Base-by-base conservation (phyloP, 2,329 filamentous ascomycete species). In the Aspergillus intermedius region DNA sequence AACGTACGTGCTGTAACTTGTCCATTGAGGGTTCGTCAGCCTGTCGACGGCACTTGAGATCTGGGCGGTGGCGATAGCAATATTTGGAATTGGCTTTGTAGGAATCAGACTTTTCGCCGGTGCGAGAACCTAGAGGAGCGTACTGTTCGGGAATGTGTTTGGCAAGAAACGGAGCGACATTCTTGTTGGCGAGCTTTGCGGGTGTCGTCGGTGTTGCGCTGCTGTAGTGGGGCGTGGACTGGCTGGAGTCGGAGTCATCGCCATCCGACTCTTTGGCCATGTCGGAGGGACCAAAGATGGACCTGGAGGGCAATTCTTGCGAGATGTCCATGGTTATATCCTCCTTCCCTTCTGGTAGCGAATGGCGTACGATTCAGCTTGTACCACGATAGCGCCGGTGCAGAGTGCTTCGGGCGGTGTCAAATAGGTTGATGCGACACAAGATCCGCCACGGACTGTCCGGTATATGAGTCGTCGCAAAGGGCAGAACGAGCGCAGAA, bases 11-110 rank as follows among this genome's bases (percentile, higher is more conserved):
- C 67, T 98, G 93, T 54, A 98, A 81, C 65, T 91, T 85, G 59
- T 91, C 88, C 93, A 98, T 98, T 54, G 93, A 93, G 42, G 86
- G 86, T 72, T 97, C 93, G 72, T 97, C 91, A 50, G 90, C 91
- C 54, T 94, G 89, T 52, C 90, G 83, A 52, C 91, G 80, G 72
- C 93, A 98, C 72, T 96, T 95, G 47, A 91, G 83, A 68, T 97
- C 93, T 2, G 93, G 93, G 47, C 88, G 80, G 69, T 98, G 93
- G 48, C 93, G 84, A 69, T 98, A 98, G 73, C 93, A 98, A 73
- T 87, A 97, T 67, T 88, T 93, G 59, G 89, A 94, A 66, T 91
- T 95, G 32, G 56, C 57, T n/a, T 47, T 53, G 12, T 52, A 59
- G 77, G 79, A 53, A 82, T 80, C 60, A 32, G 54, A 50, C 12